Evolutionary conservation across 257 asterid species (phyloP).

Genomic region (Solanum appendiculatum): DNA sequence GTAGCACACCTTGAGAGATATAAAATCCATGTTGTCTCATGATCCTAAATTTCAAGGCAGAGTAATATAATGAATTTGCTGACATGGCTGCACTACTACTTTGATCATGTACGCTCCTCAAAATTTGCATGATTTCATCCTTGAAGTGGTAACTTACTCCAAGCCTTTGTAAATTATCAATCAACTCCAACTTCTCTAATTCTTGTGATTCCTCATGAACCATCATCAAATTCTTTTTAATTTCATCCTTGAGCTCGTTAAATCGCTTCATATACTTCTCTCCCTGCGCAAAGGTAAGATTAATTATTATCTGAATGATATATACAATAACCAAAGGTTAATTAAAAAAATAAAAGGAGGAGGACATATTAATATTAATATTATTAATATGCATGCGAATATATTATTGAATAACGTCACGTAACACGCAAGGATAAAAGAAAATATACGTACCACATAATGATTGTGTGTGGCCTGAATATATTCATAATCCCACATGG

Average conservation of each 20-base stretch:
- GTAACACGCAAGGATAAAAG: neutral
- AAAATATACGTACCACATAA: constrained; percentile 11
- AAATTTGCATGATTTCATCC: too few relatives aligned
- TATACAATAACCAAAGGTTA: too few relatives aligned
- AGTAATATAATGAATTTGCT: constrained; percentile 9
- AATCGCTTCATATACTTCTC: constrained; percentile 2
- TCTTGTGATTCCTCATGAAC: neutral
- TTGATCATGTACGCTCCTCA: neutral
- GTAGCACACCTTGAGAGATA: neutral
- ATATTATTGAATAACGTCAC: neutral
- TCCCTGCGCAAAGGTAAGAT: too few relatives aligned
- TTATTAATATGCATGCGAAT: neutral
- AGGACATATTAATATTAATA: too few relatives aligned
- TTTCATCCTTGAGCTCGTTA: neutral
- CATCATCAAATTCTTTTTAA: neutral
- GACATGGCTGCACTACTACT: neutral
- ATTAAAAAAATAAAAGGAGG: too few relatives aligned
- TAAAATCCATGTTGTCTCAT: constrained; percentile 18
- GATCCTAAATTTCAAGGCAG: constrained; percentile 28
- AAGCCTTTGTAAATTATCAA: constrained; percentile 25
- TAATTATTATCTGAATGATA: too few relatives aligned
- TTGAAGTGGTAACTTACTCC: too few relatives aligned
- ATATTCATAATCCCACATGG: constrained; percentile 22
- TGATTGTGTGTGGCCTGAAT: constrained; percentile 23
- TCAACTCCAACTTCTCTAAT: constrained; percentile 9